Base-by-base conservation (phyloP, 352 stramenopile genomes). In the Phytophthora sp. region DNA sequence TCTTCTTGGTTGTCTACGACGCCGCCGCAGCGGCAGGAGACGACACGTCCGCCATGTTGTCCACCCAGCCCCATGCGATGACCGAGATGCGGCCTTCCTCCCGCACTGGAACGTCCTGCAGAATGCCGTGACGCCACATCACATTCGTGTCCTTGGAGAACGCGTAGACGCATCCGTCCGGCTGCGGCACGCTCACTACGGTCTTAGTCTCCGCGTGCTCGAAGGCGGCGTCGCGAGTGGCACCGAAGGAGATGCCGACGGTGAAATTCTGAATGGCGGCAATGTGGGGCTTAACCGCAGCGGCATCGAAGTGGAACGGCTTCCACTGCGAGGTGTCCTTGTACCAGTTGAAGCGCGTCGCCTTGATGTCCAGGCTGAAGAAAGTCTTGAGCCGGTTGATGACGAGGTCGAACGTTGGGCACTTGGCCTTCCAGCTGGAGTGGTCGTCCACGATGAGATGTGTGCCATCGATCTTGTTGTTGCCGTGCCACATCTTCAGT, bases 291-390 rank as follows among this genome's bases (percentile, higher is more conserved):
- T 98, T 98, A 52, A 97, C 96, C n/a, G 93, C 95, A 2, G 92
- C 91, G 5, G 84, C 91, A 65, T 98, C 92, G 62, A 97, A 96
- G 75, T 98, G 91, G 73, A 97, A 97, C 24, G 90, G 90, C 65
- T 98, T 98, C 92, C 94, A 98, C 78, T 98, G 88, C 4, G 76
- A 89, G 45, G 80, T 91, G 77, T 98, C 92, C 50, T 91, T 84
- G 79, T 98, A 98, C 93, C 93, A 98, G 76, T 98, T 98, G 63
- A 98, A 98, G 38, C 95, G 84, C 49, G 90, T 97, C n/a, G 92
- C 91, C 51, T 96, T 88, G 39, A 87, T 88, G 28, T 87, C 69
- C 45, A 98, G 77, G 11, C 74, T 67, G 76, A 98, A 98, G 55
- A 97, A 98, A 9, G 84, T 54, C 61, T 87, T 86, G 26, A 98